A percentile compares a stretch with the other conserved stretches of the same genome.
phyloP scores from a whole-genome alignment of 2,329 filamentous ascomycete genomes.

The Fusarium sublunatum region DNA sequence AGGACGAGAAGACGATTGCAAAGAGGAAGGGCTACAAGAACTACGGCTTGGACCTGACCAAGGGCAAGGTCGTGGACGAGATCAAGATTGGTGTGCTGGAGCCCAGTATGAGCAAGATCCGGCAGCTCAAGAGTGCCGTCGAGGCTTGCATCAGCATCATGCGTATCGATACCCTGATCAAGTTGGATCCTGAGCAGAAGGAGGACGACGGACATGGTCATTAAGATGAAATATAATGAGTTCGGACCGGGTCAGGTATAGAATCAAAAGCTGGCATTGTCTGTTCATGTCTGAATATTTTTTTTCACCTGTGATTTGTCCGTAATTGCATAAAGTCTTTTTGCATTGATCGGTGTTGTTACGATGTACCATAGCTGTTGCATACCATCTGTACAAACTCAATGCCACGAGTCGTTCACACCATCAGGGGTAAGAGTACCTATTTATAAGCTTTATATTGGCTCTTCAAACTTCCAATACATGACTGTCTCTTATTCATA shows the following conservation, averaged over 20 bases:
- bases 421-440: no score
- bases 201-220: slow-evolving; percentile 87
- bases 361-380: background rate
- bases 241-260: slow-evolving; percentile 40
- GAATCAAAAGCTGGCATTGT: slow-evolving; percentile 45
- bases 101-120: slow-evolving; percentile 97
- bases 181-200: slow-evolving; percentile 88
- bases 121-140: slow-evolving; percentile 97
- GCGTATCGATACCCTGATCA: slow-evolving; percentile 98
- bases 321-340: slow-evolving; percentile 16
- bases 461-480: no score
- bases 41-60: slow-evolving; percentile 91
- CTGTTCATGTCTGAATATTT: slow-evolving; percentile 38
- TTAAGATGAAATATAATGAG: slow-evolving; percentile 55
- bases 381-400: no score
- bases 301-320: slow-evolving; percentile 6
- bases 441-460: no score
- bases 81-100: slow-evolving; percentile 96
- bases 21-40: slow-evolving; percentile 99
- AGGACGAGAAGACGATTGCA: slow-evolving; percentile 88
- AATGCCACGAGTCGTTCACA: no score
- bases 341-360: background rate
- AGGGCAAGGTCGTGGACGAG: slow-evolving; percentile 91
- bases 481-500: no score
- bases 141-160: slow-evolving; percentile 99